Base-by-base conservation (phyloP, 2,329 filamentous ascomycete species). In the Leptographium wingfieldii region DNA sequence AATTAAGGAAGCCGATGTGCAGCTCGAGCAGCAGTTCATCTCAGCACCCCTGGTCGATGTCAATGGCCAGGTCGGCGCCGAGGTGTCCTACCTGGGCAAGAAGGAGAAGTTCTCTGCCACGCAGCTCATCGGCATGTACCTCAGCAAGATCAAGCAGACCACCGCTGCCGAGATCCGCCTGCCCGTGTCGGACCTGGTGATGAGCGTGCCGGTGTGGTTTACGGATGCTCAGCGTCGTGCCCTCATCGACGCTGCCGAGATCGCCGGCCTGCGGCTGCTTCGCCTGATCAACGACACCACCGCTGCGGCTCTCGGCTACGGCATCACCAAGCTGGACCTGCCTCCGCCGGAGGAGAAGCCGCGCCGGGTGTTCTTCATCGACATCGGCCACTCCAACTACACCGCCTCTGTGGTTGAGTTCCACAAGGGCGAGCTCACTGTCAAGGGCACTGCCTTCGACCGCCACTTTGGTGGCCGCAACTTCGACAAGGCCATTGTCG, bases 221-320 rank as follows among this genome's bases (percentile, higher is more conserved):
- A 96, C 92, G 63, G 94, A 99, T 73, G 77, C 87, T 63, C 94
- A 99, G 81, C 88, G 94, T 72, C 85, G 94, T 70, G 85, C 84
- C 67, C 80, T 99, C 64, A 81, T 97, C 68, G 92, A 97, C 71
- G 92, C 94, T 61, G 84, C 91, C 67, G 92, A 97, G 71, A 90
- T 99, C 68, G 90, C 92, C 61, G 92, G 92, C 63, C 81, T 99
- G 69, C 96, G 95, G 78, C 80, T 92, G 48, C 86, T 99, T 65
- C 86, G 94, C 63, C 81, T 99, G 64, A 95, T 99, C 81, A 99
- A 99, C 77, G 94, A 97, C 77, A 96, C 90, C 67, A 97, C 94
- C 57, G 94, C 94, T 62, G 91, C 92, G 65, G 94, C 94, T 64
- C 85, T 99, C 54, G 94, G 94, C 66, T 99, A 91, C 74, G 94